A percentile compares a stretch with the other conserved stretches of the same genome.
Evolutionary conservation across 345 rosid genomes (phyloP).

Genomic region (Mangifera indica): DNA sequence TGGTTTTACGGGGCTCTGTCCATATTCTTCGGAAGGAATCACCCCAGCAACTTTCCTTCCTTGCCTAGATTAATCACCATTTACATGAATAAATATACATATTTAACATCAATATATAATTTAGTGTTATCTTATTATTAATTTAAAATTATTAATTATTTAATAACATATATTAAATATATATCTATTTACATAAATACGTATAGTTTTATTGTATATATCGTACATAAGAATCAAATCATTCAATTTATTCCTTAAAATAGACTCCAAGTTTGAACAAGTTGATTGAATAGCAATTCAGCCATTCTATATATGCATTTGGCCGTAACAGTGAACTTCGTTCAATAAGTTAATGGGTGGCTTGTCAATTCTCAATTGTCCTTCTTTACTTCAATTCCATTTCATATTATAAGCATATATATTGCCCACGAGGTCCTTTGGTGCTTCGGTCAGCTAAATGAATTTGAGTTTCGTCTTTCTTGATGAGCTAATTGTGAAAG

Average conservation of each 20-base stretch:
- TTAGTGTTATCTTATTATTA: too few species aligned
- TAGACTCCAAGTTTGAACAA: not conserved
- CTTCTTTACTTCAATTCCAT: slow-evolving; percentile 1
- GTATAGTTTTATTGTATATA: too few species aligned
- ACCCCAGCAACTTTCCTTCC: not conserved
- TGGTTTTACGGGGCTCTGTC: not conserved
- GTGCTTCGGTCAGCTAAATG: not conserved
- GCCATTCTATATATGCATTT: not conserved
- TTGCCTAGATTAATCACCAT: too few species aligned
- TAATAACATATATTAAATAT: too few species aligned
- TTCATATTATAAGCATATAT: not conserved
- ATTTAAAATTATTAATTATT: too few species aligned
- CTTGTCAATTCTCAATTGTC: slow-evolving; percentile 24
- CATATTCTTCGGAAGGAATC: not conserved
- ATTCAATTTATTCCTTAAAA: too few species aligned
- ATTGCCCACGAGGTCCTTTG: too few species aligned
- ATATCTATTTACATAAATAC: too few species aligned
- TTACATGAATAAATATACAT: too few species aligned
- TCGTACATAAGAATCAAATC: too few species aligned
- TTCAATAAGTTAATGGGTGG: slow-evolving; percentile 15
- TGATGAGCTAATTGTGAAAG: slow-evolving; percentile 1
- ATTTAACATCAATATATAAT: too few species aligned
- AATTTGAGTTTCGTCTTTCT: not conserved
- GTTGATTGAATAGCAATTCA: not conserved
- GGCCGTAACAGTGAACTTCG: slow-evolving; percentile 14